Base-by-base conservation (phyloP, 2,329 filamentous ascomycete species). In the Fusarium gaditjirri region DNA sequence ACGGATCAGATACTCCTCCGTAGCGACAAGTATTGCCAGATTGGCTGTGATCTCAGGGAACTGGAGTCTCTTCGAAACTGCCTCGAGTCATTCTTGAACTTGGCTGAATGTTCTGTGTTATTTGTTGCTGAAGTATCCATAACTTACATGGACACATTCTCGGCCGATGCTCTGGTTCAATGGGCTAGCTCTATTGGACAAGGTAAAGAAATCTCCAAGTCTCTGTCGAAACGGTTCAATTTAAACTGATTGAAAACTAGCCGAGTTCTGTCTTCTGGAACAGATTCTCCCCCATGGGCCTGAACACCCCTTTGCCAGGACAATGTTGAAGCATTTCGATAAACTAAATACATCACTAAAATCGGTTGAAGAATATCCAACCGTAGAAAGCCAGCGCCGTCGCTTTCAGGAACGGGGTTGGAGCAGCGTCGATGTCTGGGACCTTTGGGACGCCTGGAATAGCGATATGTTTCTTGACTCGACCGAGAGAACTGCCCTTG, bases 81-180 rank as follows among this genome's bases (percentile, higher is more conserved):
- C 8, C 82, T 97, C 29, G 85, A 86, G 23, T 82, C 82, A 16
- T 85, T 92, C 47, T 78, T 94, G 5, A 84, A 91, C 42, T 78
- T 91, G 21, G 78, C 86, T 3, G 83, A 88, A 12, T 90, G 88
- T 65, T 85, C 87, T 6, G 87, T 97, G 5, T 84, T 98, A 29
- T 97, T 96, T 76, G 88, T 94, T 31, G 94, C 94, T 2, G 95
- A 98, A 81, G 94, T 97, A 19, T 97, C 94, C 7, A 89, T 97
- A 43, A 96, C 94, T 2, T 97, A 97, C 76, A 97, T 97, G 93
- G 90, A 94, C 61, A 89, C 90, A 5, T 80, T 87, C 27, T 90
- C 90, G 43, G 91, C 94, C 10, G 91, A 97, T 83, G 85, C 87
- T 21, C 85, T 98, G 13, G 91, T 98, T 35, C 79, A 86, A 55